A percentile compares a stretch with the other conserved stretches of the same genome.
Conservation (phyloP, 768 basidiomycete genomes). For the Suillus tomentosus region DNA sequence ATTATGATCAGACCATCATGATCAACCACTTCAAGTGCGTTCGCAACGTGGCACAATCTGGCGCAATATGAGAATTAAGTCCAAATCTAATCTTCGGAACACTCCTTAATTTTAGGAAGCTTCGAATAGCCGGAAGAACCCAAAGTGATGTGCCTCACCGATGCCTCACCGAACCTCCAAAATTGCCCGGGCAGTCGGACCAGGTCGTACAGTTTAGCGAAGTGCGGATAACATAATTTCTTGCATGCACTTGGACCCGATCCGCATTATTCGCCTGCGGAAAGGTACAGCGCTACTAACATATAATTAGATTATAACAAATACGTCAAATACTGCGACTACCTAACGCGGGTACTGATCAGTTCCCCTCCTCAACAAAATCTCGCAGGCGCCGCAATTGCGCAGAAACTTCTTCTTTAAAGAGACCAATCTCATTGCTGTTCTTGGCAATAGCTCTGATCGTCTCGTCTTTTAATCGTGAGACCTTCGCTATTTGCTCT, state of each 20-base stretch:
- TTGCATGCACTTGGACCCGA: not conserved
- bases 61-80: not conserved
- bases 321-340: not conserved
- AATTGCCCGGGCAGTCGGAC: not conserved
- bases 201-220: not conserved
- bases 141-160: not conserved
- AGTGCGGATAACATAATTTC: not conserved
- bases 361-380: conserved; percentile 58
- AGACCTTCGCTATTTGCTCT: conserved; percentile 77
- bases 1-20: no score
- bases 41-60: not conserved
- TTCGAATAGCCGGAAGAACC: not conserved
- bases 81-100: not conserved
- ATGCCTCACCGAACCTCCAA: not conserved
- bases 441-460: conserved; percentile 82
- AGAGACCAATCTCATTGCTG: conserved; percentile 79
- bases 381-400: conserved; percentile 68
- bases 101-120: not conserved
- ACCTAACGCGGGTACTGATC: conserved; percentile 8
- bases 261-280: not conserved
- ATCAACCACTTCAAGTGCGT: not conserved
- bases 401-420: conserved; percentile 77
- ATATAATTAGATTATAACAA: not conserved
- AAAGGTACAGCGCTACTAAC: not conserved
- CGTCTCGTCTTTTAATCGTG: conserved; percentile 75